Conservation (phyloP, 306 rosid species). For the Abrus pulchellus region DNA sequence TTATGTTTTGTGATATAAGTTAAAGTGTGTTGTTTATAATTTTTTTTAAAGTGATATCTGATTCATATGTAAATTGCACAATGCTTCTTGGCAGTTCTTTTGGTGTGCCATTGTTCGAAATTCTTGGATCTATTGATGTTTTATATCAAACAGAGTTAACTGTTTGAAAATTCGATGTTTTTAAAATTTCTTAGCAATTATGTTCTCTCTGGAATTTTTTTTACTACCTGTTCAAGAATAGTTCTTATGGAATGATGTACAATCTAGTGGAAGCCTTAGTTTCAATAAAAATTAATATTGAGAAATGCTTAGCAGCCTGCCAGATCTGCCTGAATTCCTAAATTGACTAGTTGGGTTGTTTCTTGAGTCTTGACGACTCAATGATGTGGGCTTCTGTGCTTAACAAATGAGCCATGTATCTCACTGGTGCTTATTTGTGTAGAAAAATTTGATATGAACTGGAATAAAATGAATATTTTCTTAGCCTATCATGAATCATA, state of each 20-base stretch:
- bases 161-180: background rate
- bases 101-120: background rate
- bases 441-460: background rate
- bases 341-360: background rate
- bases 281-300: background rate
- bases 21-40: background rate
- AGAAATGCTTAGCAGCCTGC: background rate
- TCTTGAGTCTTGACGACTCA: conserved; percentile 15
- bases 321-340: background rate
- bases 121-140: conserved; percentile 2
- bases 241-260: conserved; percentile 8
- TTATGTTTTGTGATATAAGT: conserved; percentile 3
- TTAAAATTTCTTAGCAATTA: background rate
- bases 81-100: background rate
- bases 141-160: background rate
- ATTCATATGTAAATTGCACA: background rate
- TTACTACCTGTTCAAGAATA: background rate
- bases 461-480: conserved; percentile 5
- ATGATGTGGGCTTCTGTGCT: conserved; percentile 1
- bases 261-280: background rate
- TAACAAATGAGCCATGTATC: conserved; percentile 15
- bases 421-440: background rate
- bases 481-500: conserved; percentile 23
- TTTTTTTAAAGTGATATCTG: background rate
- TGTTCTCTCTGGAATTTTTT: background rate